Conservation (phyloP, 1,284 basidiomycete species). For the Rhodotorula sp. region DNA sequence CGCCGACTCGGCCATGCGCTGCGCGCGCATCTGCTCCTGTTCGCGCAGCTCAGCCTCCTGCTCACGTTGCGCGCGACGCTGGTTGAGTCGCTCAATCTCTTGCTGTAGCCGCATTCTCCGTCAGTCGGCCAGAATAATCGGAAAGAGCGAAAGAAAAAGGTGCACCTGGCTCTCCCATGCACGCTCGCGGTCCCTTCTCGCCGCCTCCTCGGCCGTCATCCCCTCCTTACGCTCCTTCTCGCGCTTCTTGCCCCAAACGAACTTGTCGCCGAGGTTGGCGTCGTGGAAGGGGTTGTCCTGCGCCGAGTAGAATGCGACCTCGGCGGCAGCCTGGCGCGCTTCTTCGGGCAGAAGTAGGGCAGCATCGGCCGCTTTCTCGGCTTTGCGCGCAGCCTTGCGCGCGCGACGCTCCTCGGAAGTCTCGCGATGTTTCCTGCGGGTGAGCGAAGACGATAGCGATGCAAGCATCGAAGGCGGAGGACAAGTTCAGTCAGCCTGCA, state of each 20-base stretch:
- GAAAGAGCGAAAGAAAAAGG: not conserved
- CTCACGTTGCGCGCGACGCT: slow-evolving; percentile 86
- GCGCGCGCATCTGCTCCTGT: slow-evolving; percentile 86
- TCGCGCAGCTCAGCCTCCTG: slow-evolving; percentile 82
- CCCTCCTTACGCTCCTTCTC: slow-evolving; percentile 93
- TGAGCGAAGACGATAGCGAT: not conserved
- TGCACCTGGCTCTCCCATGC: slow-evolving; percentile 75
- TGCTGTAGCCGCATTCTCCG: slow-evolving; percentile 54
- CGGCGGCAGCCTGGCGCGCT: slow-evolving; percentile 54
- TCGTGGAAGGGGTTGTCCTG: slow-evolving; percentile 98
- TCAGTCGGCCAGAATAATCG: too few relatives aligned
- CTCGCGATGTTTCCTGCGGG: slow-evolving; percentile 15
- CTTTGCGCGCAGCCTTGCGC: slow-evolving; percentile 38
- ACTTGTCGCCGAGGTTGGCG: slow-evolving; percentile 89
- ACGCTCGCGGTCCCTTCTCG: slow-evolving; percentile 74
- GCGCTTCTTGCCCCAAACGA: slow-evolving; percentile 97
- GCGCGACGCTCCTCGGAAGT: slow-evolving; percentile 38
- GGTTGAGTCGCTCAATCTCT: slow-evolving; percentile 88
- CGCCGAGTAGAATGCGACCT: slow-evolving; percentile 81
- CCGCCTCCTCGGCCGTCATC: slow-evolving; percentile 74
- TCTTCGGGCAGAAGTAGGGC: slow-evolving; percentile 48
- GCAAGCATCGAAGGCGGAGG: not conserved
- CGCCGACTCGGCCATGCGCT: slow-evolving; percentile 84
- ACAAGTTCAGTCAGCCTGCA: not conserved
- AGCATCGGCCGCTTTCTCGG: slow-evolving; percentile 34